A percentile compares a stretch with the other conserved stretches of the same genome.
Conservation (phyloP, 2,329 filamentous ascomycete genomes). For the Ilyonectria robusta region DNA sequence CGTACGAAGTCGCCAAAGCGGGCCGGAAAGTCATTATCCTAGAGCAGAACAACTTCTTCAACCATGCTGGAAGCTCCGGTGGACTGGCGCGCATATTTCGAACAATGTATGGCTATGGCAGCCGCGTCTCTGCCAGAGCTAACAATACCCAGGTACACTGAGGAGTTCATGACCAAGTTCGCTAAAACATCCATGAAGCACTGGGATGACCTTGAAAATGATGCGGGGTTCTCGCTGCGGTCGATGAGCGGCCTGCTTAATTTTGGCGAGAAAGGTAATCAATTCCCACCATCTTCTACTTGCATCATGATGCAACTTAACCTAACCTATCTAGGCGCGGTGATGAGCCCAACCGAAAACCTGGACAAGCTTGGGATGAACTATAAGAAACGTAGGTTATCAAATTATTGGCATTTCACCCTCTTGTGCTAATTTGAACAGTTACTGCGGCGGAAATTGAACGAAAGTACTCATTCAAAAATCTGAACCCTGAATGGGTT, state of each 20-base stretch:
- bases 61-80: slow-evolving; percentile 24
- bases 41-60: slow-evolving; percentile 26
- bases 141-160: slow-evolving; percentile 19
- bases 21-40: slow-evolving; percentile 12
- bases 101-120: slow-evolving; percentile 11
- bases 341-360: slow-evolving; percentile 13
- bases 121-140: background rate
- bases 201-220: slow-evolving; percentile 26
- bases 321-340: background rate
- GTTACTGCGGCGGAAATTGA: slow-evolving; percentile 17
- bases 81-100: slow-evolving; percentile 21
- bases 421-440: background rate
- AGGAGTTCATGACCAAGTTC: slow-evolving; percentile 25
- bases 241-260: slow-evolving; percentile 37
- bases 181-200: slow-evolving; percentile 17
- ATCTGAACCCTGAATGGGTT: slow-evolving; percentile 9
- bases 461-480: slow-evolving; percentile 15
- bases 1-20: slow-evolving; percentile 23
- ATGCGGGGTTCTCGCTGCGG: slow-evolving; percentile 19
- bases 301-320: slow-evolving; percentile 8
- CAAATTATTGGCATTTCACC: background rate
- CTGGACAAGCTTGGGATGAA: slow-evolving; percentile 9
- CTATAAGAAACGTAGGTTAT: slow-evolving; percentile 12
- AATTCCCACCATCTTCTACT: background rate
- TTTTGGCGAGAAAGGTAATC: slow-evolving; percentile 9